Conservation (phyloP, 345 rosid species). For the Eucalyptus guilfoylei region DNA sequence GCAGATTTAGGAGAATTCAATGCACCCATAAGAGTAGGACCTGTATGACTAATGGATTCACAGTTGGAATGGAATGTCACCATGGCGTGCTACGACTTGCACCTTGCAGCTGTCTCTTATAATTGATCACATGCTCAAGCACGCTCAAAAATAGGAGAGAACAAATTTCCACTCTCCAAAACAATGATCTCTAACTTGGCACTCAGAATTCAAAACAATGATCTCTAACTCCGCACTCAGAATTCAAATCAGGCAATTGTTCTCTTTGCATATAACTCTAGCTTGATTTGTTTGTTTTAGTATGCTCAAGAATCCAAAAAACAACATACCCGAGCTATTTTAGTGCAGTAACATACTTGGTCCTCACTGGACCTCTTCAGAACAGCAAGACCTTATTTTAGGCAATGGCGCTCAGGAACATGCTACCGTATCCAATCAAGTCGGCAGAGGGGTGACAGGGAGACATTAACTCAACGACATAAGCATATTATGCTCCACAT, state of each 20-base stretch:
- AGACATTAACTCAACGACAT: background rate
- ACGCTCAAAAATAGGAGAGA: background rate
- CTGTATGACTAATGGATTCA: background rate
- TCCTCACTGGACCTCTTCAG: background rate
- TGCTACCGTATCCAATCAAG: background rate
- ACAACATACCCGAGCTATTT: background rate
- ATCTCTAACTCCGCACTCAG: background rate
- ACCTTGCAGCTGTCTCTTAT: background rate
- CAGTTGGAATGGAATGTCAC: background rate
- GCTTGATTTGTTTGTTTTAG: background rate
- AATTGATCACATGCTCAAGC: background rate
- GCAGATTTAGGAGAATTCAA: background rate
- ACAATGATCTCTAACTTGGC: background rate
- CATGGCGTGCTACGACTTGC: background rate
- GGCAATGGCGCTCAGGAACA: background rate
- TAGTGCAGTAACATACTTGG: background rate
- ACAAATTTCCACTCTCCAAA: background rate
- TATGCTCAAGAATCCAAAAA: background rate
- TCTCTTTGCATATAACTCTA: background rate
- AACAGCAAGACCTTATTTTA: background rate
- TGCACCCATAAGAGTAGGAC: background rate
- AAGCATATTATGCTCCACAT: background rate
- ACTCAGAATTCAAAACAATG: background rate
- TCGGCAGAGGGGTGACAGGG: background rate
- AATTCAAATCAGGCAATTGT: background rate